Conservation (phyloP, 768 basidiomycete genomes). For the Auricularia auricula-judae region DNA sequence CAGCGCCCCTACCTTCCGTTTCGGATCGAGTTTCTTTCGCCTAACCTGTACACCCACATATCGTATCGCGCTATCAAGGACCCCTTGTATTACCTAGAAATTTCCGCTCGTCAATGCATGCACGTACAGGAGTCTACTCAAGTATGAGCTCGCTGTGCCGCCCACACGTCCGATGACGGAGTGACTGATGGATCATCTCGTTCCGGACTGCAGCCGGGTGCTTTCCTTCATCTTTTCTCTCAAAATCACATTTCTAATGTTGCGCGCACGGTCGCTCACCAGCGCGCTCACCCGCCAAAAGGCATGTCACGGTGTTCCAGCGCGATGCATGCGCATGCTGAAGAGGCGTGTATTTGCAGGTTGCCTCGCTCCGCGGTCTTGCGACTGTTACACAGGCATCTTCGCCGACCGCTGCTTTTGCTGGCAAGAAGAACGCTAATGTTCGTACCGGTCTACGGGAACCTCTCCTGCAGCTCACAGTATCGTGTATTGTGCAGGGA, state of each 20-base stretch:
- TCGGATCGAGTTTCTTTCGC: conserved; percentile 10
- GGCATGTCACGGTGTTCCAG: conserved; percentile 24
- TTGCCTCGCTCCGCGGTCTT: not conserved
- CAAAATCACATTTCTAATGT: conserved; percentile 32
- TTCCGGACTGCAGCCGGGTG: not conserved
- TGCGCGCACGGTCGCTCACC: conserved; percentile 46
- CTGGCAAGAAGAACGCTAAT: conserved; percentile 78
- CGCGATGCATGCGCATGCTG: conserved; percentile 3
- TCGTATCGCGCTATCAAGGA: not conserved
- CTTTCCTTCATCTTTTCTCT: conserved; percentile 13
- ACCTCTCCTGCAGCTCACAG: not conserved
- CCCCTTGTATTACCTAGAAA: not conserved
- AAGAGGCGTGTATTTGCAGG: conserved; percentile 10
- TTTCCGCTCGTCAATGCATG: not conserved
- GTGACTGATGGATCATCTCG: not conserved
- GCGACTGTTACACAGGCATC: not conserved
- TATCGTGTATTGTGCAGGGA: conserved; percentile 41
- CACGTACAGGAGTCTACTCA: not conserved
- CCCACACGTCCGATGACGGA: not conserved
- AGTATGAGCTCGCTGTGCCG: not conserved
- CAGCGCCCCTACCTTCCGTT: conserved; percentile 10
- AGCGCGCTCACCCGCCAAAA: conserved; percentile 34
- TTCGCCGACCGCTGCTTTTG: conserved; percentile 78
- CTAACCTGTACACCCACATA: not conserved
- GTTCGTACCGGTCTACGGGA: conserved; percentile 36